Conservation (phyloP, 176 grass and related monocot genomes). For the Calamus simplicifolius region DNA sequence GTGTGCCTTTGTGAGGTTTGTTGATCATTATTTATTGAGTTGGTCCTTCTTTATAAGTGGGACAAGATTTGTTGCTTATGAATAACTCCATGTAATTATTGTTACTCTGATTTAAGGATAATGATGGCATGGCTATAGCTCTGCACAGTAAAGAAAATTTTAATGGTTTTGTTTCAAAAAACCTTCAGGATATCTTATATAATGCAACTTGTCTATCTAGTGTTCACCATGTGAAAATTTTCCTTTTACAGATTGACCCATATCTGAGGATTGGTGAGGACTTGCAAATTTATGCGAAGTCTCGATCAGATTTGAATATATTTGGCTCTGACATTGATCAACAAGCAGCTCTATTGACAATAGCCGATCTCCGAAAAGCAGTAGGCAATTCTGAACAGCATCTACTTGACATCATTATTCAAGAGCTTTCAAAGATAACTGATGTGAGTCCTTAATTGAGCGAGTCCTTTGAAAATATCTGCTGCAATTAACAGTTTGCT, state of each 20-base stretch:
- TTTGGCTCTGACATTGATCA: slow-evolving; percentile 74
- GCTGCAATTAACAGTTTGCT: slow-evolving; percentile 2
- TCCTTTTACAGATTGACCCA: slow-evolving; percentile 67
- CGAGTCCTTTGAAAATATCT: no score
- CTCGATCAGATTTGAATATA: slow-evolving; percentile 66
- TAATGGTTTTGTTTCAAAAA: no score
- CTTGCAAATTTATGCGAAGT: slow-evolving; percentile 71
- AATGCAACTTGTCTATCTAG: no score
- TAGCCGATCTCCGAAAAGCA: slow-evolving; percentile 47
- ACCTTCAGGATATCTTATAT: no score
- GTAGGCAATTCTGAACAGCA: slow-evolving; percentile 39
- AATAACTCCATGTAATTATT: no score
- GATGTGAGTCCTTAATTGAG: slow-evolving; percentile 37
- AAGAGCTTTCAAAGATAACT: slow-evolving; percentile 45
- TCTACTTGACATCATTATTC: slow-evolving; percentile 52
- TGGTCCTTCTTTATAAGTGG: no score
- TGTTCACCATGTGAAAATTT: background rate
- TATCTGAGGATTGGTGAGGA: slow-evolving; percentile 88
- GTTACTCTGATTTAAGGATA: no score
- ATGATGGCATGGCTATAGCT: no score
- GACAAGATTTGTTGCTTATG: no score
- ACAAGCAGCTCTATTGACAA: slow-evolving; percentile 42
- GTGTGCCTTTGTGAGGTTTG: no score
- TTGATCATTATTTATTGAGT: no score
- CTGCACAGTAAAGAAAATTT: no score